Evolutionary conservation across 768 basidiomycete genomes (phyloP).

Genomic region (Sutorius australiensis): DNA sequence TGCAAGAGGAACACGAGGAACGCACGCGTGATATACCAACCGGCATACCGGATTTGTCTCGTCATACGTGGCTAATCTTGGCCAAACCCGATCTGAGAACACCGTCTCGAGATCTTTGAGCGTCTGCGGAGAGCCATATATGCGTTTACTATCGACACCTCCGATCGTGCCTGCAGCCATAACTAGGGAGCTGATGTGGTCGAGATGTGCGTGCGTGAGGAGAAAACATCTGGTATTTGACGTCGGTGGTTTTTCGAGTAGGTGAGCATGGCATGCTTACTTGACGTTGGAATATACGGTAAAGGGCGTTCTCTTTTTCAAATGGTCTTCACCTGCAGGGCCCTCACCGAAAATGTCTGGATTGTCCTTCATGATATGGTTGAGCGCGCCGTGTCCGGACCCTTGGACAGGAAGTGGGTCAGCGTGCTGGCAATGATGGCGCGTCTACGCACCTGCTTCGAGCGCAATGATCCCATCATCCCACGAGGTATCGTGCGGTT

Average conservation of each 20-base stretch:
- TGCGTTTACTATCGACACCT: conserved; percentile 52
- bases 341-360: conserved; percentile 49
- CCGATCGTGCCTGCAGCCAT: conserved; percentile 75
- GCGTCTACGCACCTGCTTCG: conserved; percentile 73
- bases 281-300: conserved; percentile 33
- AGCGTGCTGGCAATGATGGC: not conserved
- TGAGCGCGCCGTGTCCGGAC: conserved; percentile 80
- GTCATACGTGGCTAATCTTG: conserved; percentile 74
- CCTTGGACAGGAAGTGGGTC: conserved; percentile 41
- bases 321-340: conserved; percentile 6
- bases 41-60: conserved; percentile 56
- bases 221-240: conserved; percentile 62
- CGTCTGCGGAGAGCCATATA: conserved; percentile 57
- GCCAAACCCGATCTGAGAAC: conserved; percentile 83
- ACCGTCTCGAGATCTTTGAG: conserved; percentile 66
- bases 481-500: conserved; percentile 65
- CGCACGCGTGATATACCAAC: conserved; percentile 64
- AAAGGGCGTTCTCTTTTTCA: conserved; percentile 19
- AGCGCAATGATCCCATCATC: conserved; percentile 76
- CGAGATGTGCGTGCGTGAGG: conserved; percentile 86
- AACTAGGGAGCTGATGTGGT: conserved; percentile 82
- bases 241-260: not conserved
- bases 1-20: not conserved
- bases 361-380: conserved; percentile 52
- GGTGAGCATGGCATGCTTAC: conserved; percentile 11